Percentiles rank a stretch among this genome's conserved stretches.
Conservation (phyloP, 1,139 yeast species). For the Kodamaea sp. region DNA sequence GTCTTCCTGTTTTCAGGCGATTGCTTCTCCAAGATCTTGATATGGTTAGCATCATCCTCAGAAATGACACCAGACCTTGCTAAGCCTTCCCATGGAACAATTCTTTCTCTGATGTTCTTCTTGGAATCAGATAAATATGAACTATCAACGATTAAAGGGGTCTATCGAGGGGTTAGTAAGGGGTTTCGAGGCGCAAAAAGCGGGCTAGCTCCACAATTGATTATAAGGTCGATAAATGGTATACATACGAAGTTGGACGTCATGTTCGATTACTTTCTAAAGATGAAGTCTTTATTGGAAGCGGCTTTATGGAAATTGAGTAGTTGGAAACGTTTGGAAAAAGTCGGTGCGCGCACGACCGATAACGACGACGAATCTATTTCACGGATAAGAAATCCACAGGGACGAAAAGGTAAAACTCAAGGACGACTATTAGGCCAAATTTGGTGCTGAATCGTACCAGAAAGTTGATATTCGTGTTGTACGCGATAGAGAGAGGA, state of each 20-base stretch:
- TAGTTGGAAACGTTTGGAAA: conserved; percentile 1
- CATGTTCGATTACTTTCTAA: conserved; percentile 5
- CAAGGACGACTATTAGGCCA: too few species aligned
- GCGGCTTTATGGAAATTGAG: background rate
- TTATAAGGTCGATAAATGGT: too few species aligned
- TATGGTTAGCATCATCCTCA: conserved; percentile 63
- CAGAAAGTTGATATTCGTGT: too few species aligned
- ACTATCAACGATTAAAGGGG: conserved; percentile 52
- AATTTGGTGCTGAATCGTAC: too few species aligned
- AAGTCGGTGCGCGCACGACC: conserved; percentile 8
- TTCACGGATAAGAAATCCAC: too few species aligned
- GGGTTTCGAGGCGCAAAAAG: background rate
- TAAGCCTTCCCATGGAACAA: conserved; percentile 92
- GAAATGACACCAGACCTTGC: conserved; percentile 72
- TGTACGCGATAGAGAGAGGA: too few species aligned
- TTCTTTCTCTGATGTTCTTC: conserved; percentile 72
- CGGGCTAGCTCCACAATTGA: too few species aligned
- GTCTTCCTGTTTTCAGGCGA: conserved; percentile 38
- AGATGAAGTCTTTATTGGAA: too few species aligned
- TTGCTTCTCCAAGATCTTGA: conserved; percentile 66
- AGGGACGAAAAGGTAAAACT: too few species aligned
- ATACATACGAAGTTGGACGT: conserved; percentile 10
- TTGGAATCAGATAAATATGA: conserved; percentile 73
- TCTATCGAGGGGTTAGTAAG: conserved; percentile 16
- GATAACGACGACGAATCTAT: too few species aligned